phyloP scores from a whole-genome alignment of 1,139 yeast genomes.

The Kurtzmaniella quercitrusa region DNA sequence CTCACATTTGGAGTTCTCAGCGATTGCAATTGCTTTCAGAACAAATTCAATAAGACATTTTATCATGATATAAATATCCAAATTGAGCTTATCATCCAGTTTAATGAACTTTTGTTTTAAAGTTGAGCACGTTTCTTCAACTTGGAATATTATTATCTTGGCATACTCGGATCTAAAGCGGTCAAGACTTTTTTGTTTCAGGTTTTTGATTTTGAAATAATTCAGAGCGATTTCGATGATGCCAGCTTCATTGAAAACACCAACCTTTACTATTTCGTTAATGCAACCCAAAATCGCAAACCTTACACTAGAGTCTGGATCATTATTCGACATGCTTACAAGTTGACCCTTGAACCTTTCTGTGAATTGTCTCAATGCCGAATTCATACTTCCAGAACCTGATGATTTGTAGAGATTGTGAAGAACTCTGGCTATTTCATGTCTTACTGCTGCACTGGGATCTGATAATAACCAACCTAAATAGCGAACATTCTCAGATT shows the following conservation, averaged over 20 bases:
- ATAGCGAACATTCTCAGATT: conserved; percentile 66
- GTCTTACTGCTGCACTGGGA: conserved; percentile 54
- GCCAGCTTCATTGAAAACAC: conserved; percentile 61
- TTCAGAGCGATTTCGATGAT: conserved; percentile 37
- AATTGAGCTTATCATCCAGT: conserved; percentile 21
- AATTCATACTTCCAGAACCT: conserved; percentile 17
- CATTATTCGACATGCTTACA: conserved; percentile 49
- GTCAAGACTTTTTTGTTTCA: conserved; percentile 25
- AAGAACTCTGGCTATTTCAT: conserved; percentile 59
- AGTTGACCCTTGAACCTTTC: conserved; percentile 65
- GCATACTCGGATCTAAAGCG: conserved; percentile 32
- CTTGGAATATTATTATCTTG: conserved; percentile 24
- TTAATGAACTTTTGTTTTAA: conserved; percentile 20
- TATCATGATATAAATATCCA: conserved; percentile 31
- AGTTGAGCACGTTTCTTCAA: conserved; percentile 14
- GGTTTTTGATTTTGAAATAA: conserved; percentile 36
- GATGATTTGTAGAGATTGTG: conserved; percentile 42
- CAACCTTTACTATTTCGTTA: conserved; percentile 52
- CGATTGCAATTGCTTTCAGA: conserved; percentile 1
- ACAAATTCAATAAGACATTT: conserved; percentile 28
- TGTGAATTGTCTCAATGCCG: conserved; percentile 65
- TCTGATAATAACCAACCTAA: conserved; percentile 86
- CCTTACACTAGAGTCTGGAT: conserved; percentile 44
- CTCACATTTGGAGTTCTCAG: background rate
- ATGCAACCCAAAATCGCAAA: conserved; percentile 50